Evolutionary conservation across 148 eudicot species (phyloP).

Genomic region (Mesembryanthemum crystallinum): DNA sequence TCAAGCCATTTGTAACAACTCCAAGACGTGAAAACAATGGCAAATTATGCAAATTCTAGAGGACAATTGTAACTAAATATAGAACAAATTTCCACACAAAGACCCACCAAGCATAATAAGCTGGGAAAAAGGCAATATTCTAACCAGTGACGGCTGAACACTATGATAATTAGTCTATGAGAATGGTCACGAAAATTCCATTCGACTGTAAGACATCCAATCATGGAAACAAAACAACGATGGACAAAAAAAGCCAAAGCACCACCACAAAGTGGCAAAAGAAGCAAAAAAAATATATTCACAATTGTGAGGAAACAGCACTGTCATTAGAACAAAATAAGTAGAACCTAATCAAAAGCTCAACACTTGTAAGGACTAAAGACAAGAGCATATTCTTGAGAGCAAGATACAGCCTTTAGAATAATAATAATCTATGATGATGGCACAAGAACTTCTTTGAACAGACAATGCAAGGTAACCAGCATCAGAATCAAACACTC

Average conservation of each 20-base stretch:
- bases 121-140: slow-evolving; percentile 18
- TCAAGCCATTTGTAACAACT: slow-evolving; percentile 4
- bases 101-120: slow-evolving; percentile 24
- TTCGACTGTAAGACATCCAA: slow-evolving; percentile 26
- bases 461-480: slow-evolving; percentile 31
- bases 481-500: slow-evolving; percentile 56
- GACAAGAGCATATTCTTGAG: slow-evolving; percentile 33
- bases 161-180: neutral
- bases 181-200: slow-evolving; percentile 14
- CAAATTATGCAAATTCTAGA: slow-evolving; percentile 2
- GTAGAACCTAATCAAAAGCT: slow-evolving; percentile 23
- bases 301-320: slow-evolving; percentile 37
- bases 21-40: neutral
- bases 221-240: slow-evolving; percentile 28
- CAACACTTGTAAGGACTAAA: slow-evolving; percentile 33
- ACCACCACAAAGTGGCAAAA: slow-evolving; percentile 15
- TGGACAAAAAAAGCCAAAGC: slow-evolving; percentile 24
- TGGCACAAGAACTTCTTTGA: slow-evolving; percentile 29
- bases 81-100: slow-evolving; percentile 22
- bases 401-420: slow-evolving; percentile 22
- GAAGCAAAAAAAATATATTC: slow-evolving; percentile 34
- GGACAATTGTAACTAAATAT: slow-evolving; percentile 19
- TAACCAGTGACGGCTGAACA: slow-evolving; percentile 3
- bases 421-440: slow-evolving; percentile 17
- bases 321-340: slow-evolving; percentile 21